Conservation (phyloP, 2,329 filamentous ascomycete species). For the Penicillium sp. region DNA sequence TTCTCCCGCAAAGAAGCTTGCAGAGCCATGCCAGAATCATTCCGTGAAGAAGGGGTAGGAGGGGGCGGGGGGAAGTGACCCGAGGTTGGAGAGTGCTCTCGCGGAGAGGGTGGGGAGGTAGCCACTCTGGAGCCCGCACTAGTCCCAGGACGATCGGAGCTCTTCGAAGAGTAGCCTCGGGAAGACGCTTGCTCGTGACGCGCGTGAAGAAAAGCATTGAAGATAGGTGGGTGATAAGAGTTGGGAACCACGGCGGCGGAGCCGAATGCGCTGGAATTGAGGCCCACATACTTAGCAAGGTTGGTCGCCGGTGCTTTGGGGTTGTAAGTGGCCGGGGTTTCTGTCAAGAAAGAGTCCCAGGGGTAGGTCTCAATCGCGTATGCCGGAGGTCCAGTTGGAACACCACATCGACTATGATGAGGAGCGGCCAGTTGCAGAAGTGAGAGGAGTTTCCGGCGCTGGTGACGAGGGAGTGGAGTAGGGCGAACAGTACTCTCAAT, state of each 20-base stretch:
- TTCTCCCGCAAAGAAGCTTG: conserved; percentile 88
- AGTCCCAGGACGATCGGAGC: conserved; percentile 72
- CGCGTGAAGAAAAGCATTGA: conserved; percentile 86
- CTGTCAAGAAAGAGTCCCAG: conserved; percentile 83
- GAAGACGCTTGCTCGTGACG: conserved; percentile 61
- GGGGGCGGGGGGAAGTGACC: conserved; percentile 74
- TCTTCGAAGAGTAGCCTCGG: conserved; percentile 42
- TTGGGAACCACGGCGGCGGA: conserved; percentile 57
- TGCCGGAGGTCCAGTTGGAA: conserved; percentile 82
- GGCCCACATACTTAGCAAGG: conserved; percentile 80
- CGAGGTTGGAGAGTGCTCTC: conserved; percentile 71
- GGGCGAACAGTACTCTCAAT: conserved; percentile 82
- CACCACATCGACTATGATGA: conserved; percentile 82
- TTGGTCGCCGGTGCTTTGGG: conserved; percentile 69
- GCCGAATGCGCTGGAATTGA: conserved; percentile 87
- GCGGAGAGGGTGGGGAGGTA: conserved; percentile 58
- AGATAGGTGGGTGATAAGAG: conserved; percentile 65
- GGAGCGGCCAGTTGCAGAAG: conserved; percentile 87
- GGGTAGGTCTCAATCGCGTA: conserved; percentile 94
- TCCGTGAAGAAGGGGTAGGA: conserved; percentile 77
- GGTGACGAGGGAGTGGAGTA: conserved; percentile 79
- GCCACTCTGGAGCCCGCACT: conserved; percentile 56
- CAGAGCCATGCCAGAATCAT: conserved; percentile 86
- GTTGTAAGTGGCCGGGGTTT: conserved; percentile 78
- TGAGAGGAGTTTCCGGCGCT: conserved; percentile 84